Conservation (phyloP, 768 basidiomycete species). For the Amylocystis lapponica region DNA sequence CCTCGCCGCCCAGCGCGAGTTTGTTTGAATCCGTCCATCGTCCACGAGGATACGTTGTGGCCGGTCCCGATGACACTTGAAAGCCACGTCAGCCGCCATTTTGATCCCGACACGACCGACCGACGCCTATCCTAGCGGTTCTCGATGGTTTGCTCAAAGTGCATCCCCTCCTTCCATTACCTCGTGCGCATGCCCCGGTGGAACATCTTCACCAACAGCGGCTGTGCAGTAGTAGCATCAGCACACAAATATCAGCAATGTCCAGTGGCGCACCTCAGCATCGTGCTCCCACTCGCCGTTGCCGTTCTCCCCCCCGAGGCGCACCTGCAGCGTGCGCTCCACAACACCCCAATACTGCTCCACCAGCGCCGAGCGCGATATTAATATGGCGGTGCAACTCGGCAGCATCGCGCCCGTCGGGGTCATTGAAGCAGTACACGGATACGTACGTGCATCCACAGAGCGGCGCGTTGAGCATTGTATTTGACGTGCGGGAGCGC, state of each 20-base stretch:
- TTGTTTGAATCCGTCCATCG: slow-evolving; percentile 95
- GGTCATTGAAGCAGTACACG: slow-evolving; percentile 64
- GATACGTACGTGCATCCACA: slow-evolving; percentile 81
- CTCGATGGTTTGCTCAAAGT: slow-evolving; percentile 64
- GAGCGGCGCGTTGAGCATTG: slow-evolving; percentile 72
- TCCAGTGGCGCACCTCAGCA: slow-evolving; percentile 62
- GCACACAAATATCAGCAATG: too few species aligned
- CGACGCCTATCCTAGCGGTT: too few species aligned
- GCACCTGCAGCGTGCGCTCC: slow-evolving; percentile 74
- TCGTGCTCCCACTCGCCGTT: slow-evolving; percentile 81
- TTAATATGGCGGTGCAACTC: slow-evolving; percentile 69
- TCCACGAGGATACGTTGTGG: slow-evolving; percentile 70
- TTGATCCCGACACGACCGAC: too few species aligned
- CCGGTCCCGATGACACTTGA: slow-evolving; percentile 74
- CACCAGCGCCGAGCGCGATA: slow-evolving; percentile 71
- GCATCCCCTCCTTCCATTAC: slow-evolving; percentile 71
- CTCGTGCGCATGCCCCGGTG: slow-evolving; percentile 77
- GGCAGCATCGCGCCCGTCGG: slow-evolving; percentile 58
- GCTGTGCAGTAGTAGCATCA: slow-evolving; percentile 66
- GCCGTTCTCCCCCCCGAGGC: slow-evolving; percentile 75
- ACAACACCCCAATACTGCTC: slow-evolving; percentile 85
- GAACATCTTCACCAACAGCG: slow-evolving; percentile 92
- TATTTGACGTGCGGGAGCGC: slow-evolving; percentile 72
- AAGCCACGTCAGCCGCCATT: too few species aligned
- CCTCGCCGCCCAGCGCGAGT: slow-evolving; percentile 78